Evolutionary conservation across 768 basidiomycete genomes (phyloP).

Genomic region (Tulasnella sp.): DNA sequence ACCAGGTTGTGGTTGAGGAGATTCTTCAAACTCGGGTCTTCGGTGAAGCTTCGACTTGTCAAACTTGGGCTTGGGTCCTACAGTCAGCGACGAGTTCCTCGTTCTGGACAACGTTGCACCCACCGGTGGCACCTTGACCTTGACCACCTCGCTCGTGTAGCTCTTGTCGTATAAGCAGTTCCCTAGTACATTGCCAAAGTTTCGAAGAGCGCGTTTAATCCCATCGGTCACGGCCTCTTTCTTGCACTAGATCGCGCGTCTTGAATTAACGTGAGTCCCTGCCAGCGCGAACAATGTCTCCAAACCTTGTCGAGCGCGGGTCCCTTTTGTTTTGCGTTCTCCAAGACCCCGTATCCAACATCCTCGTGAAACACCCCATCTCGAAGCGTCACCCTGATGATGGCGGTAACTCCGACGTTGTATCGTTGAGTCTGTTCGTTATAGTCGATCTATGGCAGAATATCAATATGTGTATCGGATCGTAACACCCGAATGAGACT

Average conservation of each 20-base stretch:
- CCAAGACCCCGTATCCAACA: slow-evolving; percentile 84
- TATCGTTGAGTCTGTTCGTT: slow-evolving; percentile 67
- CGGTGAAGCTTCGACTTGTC: slow-evolving; percentile 69
- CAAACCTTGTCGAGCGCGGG: slow-evolving; percentile 89
- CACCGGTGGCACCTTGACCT: slow-evolving; percentile 84
- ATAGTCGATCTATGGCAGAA: slow-evolving; percentile 63
- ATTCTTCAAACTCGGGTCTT: slow-evolving; percentile 67
- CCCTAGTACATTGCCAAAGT: slow-evolving; percentile 92
- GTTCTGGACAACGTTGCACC: slow-evolving; percentile 42
- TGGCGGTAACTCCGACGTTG: slow-evolving; percentile 77
- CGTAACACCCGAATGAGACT: slow-evolving; percentile 14
- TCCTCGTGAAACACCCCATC: slow-evolving; percentile 94
- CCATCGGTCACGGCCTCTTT: slow-evolving; percentile 98
- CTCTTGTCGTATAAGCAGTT: slow-evolving; percentile 97
- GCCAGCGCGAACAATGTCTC: slow-evolving; percentile 38
- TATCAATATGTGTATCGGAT: background rate
- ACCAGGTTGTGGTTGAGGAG: slow-evolving; percentile 15
- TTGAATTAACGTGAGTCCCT: background rate
- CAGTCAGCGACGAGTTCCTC: background rate
- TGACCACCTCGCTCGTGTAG: slow-evolving; percentile 80
- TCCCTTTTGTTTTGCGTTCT: slow-evolving; percentile 85
- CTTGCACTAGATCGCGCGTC: slow-evolving; percentile 72
- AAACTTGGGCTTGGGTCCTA: slow-evolving; percentile 59
- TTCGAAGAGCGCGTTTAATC: slow-evolving; percentile 85
- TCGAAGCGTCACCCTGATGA: slow-evolving; percentile 82